Base-by-base conservation (phyloP, 1,139 yeast species). In the Groenewaldozyma sp. region DNA sequence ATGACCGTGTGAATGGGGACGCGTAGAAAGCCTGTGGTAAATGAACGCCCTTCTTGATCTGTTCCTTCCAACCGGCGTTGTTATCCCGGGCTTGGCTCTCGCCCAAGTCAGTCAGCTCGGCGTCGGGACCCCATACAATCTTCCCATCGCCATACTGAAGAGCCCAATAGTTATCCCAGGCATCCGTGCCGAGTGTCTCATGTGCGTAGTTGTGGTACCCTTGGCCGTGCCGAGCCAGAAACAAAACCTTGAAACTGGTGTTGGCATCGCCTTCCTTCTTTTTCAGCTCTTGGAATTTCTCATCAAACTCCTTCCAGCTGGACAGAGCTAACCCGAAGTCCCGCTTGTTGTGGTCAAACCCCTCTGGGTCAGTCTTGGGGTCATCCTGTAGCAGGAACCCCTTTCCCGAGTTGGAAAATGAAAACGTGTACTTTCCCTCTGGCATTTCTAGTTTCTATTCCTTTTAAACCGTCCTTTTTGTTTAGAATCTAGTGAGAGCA, bases 201-300 rank as follows among this genome's bases (percentile, higher is more conserved):
- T 73, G 72, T 1, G 78, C 82, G 17, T 69, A 63, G 50, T 82
- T 82, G 53, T 82, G 91, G 58, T 65, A 73, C 0, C 91, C 93
- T 57, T 82, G 82, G 7, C 93, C 93, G 52, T 82, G 93, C 43
- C 93, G 67, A 1, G 82, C 86, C 37, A 79, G 62, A 37, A 77
- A 69, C 4, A 81, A 47, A 31, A 81, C 54, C 53, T 78, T 80
- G 56, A 78, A 76, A 17, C 53, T 53, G 24, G 59, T 68, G 38
- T 67, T 62, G 4, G 20, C 5, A 1, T 51, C 49, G 1, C 53
- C 55, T 2, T 70, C 64, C 2, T 47, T 22, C 1, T 42, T 44
- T 46, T 76, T 74, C 46, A 75, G 58, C 5, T 54, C 45, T 0
- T 55, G 42, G 7, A 78, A 40, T 18, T 65, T 57, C 0, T 39